Base-by-base conservation (phyloP, 495 filamentous ascomycete genomes). In the Umbilicaria muhlenbergii region DNA sequence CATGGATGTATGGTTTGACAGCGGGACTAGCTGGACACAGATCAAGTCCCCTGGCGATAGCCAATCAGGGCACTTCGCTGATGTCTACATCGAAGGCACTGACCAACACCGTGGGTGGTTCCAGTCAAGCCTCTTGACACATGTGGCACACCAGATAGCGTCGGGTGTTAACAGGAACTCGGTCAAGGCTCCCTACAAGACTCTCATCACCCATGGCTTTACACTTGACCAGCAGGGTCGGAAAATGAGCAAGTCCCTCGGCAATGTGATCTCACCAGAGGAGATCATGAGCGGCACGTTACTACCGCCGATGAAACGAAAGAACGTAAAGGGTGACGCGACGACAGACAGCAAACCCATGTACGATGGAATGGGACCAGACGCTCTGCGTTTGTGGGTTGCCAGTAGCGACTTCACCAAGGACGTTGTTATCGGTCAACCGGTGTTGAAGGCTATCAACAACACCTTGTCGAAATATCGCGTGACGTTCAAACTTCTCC, bases 1-100 rank as follows among this genome's bases (percentile, higher is more conserved):
- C 0, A 96, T 99, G 91, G 91, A 99, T 62, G 91, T 99, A 17
- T 99, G 91, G 91, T 96, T 96, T 53, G 91, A 99, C 59, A 95
- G 89, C 50, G 91, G 91, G 5, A 94, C 84, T 40, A 94, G 83
- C 56, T 99, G 91, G 91, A 79, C 86, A 0, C 65, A 69, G 39
- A 66, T 79, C 19, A 51, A 63, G 37, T 36, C 49, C 13, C 55
- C 54, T 36, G 33, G 24, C 2, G 47, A 56, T 12, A 52, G 50
- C 16, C 69, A 76, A 42, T 61, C 55, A 46, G 60, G 63, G 24
- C 65, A 69, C 16, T 71, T 76, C 17, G 84, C 86, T 1, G 88
- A 96, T 57, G 70, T 95, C 28, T 96, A 94, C 54, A 69, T 96
- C 5, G 91, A 99, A 65, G 91, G 91, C 19, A 80, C 76, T 2